phyloP scores from a whole-genome alignment of 345 rosid genomes.

The Bretschneidera sinensis region DNA sequence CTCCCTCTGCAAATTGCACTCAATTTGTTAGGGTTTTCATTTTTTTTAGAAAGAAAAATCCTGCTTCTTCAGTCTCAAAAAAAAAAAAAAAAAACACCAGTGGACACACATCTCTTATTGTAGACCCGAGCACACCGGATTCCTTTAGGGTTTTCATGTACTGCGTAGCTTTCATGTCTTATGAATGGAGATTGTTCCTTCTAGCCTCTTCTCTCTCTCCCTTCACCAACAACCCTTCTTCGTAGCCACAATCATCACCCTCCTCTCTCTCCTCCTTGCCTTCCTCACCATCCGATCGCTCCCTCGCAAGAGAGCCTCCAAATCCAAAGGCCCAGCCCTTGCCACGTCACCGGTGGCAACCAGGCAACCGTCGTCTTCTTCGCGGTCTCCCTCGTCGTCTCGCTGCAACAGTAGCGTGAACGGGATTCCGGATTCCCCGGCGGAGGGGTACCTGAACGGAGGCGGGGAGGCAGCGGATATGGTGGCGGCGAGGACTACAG shows the following conservation, averaged over 20 bases:
- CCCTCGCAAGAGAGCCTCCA: conserved; percentile 19
- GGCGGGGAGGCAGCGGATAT: conserved; percentile 31
- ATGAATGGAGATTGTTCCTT: conserved; percentile 51
- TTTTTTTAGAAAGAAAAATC: not conserved
- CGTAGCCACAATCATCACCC: conserved; percentile 45
- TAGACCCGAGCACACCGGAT: not conserved
- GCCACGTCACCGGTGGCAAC: conserved; percentile 1
- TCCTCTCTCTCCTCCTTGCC: conserved; percentile 36
- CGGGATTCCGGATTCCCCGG: conserved; percentile 23
- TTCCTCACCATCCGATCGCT: conserved; percentile 40
- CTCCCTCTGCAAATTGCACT: not conserved
- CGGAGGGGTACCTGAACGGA: conserved; percentile 14
- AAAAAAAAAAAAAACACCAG: not conserved
- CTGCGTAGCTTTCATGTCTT: conserved; percentile 51
- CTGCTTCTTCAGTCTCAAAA: not conserved
- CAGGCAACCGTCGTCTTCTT: not conserved
- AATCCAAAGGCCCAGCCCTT: conserved; percentile 14
- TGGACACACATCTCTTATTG: not conserved
- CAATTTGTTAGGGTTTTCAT: not conserved
- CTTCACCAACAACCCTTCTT: conserved; percentile 28
- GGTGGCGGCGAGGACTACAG: conserved; percentile 17
- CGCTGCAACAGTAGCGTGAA: conserved; percentile 22
- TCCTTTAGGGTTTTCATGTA: conserved; percentile 41
- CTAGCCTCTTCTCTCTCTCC: conserved; percentile 27
- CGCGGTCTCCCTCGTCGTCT: conserved; percentile 19